Percentiles rank a stretch among this genome's conserved stretches.
These are phyloP conservation scores for Lipomyces mesembrius DNA, from an alignment of 805 yeast species.

Conservation along the genomic window DNA sequence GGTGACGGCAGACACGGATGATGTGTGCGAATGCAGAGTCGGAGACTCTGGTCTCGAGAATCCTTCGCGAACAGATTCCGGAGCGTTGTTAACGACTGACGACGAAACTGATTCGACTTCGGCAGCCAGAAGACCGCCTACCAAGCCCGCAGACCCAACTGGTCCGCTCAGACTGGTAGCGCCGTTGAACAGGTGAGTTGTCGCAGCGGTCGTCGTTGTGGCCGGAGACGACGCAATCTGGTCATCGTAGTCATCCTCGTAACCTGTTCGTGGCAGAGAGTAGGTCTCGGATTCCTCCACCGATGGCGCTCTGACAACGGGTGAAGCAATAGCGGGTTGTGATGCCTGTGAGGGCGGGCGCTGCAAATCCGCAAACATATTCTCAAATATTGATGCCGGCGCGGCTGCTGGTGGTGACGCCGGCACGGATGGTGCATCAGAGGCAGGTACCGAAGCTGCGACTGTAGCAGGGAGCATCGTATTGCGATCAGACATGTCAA, in stretches of 20 bases:
- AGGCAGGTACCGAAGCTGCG: conserved; percentile 25
- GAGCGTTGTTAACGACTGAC: conserved; percentile 89
- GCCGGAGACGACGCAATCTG: conserved; percentile 28
- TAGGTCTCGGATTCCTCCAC: conserved; percentile 23
- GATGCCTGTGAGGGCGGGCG: neutral
- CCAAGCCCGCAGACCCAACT: conserved; percentile 4
- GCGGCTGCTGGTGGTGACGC: conserved; percentile 25
- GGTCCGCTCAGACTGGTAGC: conserved; percentile 16
- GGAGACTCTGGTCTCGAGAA: conserved; percentile 51
- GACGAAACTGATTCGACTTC: conserved; percentile 67
- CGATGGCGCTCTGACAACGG: conserved; percentile 12
- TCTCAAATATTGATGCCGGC: conserved; percentile 21
- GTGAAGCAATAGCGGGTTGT: neutral
- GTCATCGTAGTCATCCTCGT: conserved; percentile 27
- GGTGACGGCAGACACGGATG: conserved; percentile 37
- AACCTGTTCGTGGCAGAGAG: conserved; percentile 22
- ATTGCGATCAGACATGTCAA: neutral
- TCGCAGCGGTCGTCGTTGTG: conserved; percentile 29
- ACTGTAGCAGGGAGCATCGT: neutral
- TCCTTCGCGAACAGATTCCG: conserved; percentile 76
- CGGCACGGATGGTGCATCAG: conserved; percentile 1
- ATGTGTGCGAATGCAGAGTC: conserved; percentile 44
- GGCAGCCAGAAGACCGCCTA: conserved; percentile 14
- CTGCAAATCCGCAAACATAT: conserved; percentile 25
- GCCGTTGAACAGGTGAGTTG: conserved; percentile 17